Percentiles rank a stretch among this genome's conserved stretches.
Evolutionary conservation across 1,284 basidiomycete species (phyloP).

Genomic region (Pulveroboletus sp.): DNA sequence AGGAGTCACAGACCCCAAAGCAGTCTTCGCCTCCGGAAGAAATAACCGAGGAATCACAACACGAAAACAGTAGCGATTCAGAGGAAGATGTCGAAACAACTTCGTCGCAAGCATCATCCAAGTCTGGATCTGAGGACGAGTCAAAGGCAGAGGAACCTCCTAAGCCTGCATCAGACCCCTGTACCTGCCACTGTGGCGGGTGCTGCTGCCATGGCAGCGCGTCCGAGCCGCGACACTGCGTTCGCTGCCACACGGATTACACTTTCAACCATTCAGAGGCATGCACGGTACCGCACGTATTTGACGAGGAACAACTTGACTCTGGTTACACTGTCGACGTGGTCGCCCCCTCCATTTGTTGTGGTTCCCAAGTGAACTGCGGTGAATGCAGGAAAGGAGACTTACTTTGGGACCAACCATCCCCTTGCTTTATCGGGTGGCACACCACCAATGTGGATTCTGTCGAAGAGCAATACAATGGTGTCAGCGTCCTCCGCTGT

Average conservation of each 20-base stretch:
- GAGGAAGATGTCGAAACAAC: too few species aligned
- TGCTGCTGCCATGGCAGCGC: conserved; percentile 9
- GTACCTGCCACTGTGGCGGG: conserved; percentile 2
- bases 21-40: too few species aligned
- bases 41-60: too few species aligned
- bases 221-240: conserved; percentile 3
- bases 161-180: not conserved
- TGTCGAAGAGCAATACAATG: conserved; percentile 5
- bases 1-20: too few species aligned
- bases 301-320: too few species aligned
- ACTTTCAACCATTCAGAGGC: conserved; percentile 6
- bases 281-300: conserved; percentile 1
- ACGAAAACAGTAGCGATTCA: too few species aligned
- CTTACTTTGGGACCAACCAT: not conserved
- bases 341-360: not conserved
- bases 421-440: conserved; percentile 3
- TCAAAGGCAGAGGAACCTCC: not conserved
- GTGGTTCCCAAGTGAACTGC: not conserved
- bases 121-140: too few species aligned
- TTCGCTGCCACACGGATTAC: conserved; percentile 7
- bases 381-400: not conserved
- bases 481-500: conserved; percentile 4
- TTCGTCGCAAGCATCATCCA: too few species aligned
- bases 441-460: conserved; percentile 2
- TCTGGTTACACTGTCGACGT: not conserved